Evolutionary conservation across 2,329 filamentous ascomycete species (phyloP), one percentile per base, ranked within the genome.

Genomic region (Aspergillus thermomutatus): DNA sequence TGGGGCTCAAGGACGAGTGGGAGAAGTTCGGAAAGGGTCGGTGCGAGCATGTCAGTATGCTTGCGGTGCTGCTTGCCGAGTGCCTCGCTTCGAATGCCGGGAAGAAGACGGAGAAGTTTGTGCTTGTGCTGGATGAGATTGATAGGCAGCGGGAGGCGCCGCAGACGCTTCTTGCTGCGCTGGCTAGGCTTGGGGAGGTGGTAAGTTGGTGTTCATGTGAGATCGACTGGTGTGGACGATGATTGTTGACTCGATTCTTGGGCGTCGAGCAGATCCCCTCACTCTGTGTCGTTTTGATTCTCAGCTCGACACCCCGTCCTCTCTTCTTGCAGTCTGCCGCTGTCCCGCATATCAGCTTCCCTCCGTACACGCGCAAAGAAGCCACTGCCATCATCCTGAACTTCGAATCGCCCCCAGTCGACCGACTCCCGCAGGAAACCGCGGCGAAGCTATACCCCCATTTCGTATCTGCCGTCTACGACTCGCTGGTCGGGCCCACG

Each of bases 121-220:
- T 93, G 8, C 75, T 97, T 56, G 90, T 97, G 10, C 82, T 97
- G 60, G 94, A 97, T 77, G 90, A 86, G 10, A 87, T 97, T 56
- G 93, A 97, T 72, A 84, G 82, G 60, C 90, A 96, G 72, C 82
- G 88, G 66, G 93, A 97, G 68, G 86, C 89, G 5, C 85, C 89
- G 5, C 82, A 86, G 2, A 96, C 91, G 1, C 76, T 97, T 14
- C 77, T 96, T 4, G 87, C 92, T 31, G 92, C 90, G 11, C 76
- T 99, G 60, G 90, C 89, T 23, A 83, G 92, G 59, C 74, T 99
- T 21, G 88, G 90, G 14, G 92, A 97, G 72, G 82, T 88, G 59
- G 90, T 94, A 77, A 66, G 87, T 77, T 49, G 28, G 21, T 9
- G 26, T 19, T 41, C 17, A 17, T 37, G 5, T 7, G 14, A 17